phyloP scores from a whole-genome alignment of 306 rosid species.

The Begonia loranthoides region DNA sequence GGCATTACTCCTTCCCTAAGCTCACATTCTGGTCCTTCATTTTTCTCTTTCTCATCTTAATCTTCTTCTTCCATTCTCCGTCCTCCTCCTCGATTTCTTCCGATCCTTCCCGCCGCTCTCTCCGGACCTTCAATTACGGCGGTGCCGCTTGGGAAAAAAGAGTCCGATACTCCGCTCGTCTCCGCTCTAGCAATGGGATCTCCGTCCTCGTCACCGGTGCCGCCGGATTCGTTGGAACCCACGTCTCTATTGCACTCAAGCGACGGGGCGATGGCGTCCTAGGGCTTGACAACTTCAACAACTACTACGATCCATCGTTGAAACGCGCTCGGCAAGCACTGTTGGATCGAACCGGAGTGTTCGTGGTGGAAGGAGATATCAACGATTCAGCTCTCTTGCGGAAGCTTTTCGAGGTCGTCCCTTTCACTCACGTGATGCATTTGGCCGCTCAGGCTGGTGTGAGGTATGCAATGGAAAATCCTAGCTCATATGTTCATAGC shows the following conservation, averaged over 20 bases:
- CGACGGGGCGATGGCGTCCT: conserved; percentile 87
- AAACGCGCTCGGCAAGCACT: conserved; percentile 77
- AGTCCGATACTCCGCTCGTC: conserved; percentile 53
- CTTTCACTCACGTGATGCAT: conserved; percentile 95
- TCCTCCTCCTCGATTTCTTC: conserved; percentile 26
- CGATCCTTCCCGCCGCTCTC: conserved; percentile 75
- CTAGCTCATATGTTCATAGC: conserved; percentile 89
- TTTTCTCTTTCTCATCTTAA: conserved; percentile 61
- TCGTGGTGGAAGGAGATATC: conserved; percentile 85
- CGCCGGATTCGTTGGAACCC: conserved; percentile 88
- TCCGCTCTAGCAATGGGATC: conserved; percentile 50
- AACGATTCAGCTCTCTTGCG: conserved; percentile 53
- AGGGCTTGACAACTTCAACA: conserved; percentile 73
- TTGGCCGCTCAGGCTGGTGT: conserved; percentile 21
- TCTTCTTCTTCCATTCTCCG: conserved; percentile 71
- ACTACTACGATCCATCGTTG: conserved; percentile 72
- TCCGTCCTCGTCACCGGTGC: conserved; percentile 88
- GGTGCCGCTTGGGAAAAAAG: conserved; percentile 88
- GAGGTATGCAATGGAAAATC: conserved; percentile 98
- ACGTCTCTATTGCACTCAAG: conserved; percentile 75
- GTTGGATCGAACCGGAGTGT: conserved; percentile 73
- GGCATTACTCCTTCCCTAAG: conserved; percentile 72
- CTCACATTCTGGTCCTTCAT: conserved; percentile 65
- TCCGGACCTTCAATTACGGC: conserved; percentile 64
- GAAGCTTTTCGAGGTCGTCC: conserved; percentile 86